phyloP scores from a whole-genome alignment of 176 grass and related monocot genomes.

The Sorghum bicolor region Sorghum_bicolor_NCBIv3 NC_012873.2:65368501-65369000 shows the following conservation, averaged over 20 bases:
- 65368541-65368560: neutral
- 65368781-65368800: too few species aligned
- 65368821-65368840: too few species aligned
- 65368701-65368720: neutral
- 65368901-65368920: constrained; percentile 26
- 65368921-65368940: constrained; percentile 10
- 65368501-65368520: neutral
- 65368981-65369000: constrained; percentile 63
- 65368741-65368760: neutral
- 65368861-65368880: too few species aligned
- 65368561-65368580: neutral
- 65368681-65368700: neutral
- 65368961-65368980: neutral
- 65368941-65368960: neutral
- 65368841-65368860: neutral
- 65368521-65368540: neutral
- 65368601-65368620: too few species aligned
- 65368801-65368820: too few species aligned
- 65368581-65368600: neutral
- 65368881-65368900: neutral
- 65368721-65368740: neutral
- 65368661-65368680: neutral
- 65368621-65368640: too few species aligned
- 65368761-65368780: too few species aligned
- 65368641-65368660: constrained; percentile 10